phyloP scores from a whole-genome alignment of 2,329 filamentous ascomycete species.

The Neoascochyta sp. region DNA sequence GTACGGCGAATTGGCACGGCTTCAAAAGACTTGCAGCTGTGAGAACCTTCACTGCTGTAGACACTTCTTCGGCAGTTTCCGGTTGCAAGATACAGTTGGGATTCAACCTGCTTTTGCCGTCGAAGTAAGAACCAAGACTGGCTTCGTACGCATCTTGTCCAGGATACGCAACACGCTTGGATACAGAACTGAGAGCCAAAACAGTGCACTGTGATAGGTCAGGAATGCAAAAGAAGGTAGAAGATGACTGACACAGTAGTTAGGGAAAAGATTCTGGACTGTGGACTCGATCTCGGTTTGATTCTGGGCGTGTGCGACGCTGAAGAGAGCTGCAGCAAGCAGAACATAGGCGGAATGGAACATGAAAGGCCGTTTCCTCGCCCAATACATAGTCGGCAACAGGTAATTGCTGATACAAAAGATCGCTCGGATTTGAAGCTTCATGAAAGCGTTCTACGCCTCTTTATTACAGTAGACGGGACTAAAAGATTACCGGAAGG shows the following conservation, averaged over 20 bases:
- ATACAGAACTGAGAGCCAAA: constrained; percentile 4
- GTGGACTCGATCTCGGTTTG: constrained; percentile 4
- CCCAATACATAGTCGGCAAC: constrained; percentile 1
- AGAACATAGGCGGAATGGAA: constrained; percentile 2
- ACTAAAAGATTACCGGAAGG: not conserved
- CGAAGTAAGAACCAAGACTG: constrained; percentile 13
- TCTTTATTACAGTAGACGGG: constrained; percentile 1
- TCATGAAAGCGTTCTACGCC: not conserved
- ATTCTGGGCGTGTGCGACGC: constrained; percentile 5
- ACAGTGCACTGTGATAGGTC: constrained; percentile 8
- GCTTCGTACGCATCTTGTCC: constrained; percentile 8
- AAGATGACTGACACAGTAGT: constrained; percentile 7
- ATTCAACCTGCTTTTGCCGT: constrained; percentile 9
- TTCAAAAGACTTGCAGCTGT: constrained; percentile 1
- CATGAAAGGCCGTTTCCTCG: constrained; percentile 3
- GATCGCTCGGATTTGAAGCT: not conserved
- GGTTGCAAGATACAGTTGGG: constrained; percentile 21
- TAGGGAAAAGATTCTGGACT: constrained; percentile 5
- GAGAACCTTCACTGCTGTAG: constrained; percentile 11
- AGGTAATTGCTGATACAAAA: constrained; percentile 1
- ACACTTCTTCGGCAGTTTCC: constrained; percentile 10
- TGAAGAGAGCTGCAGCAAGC: constrained; percentile 3
- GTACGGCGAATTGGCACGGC: constrained; percentile 11
- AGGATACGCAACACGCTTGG: constrained; percentile 6
- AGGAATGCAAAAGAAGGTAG: constrained; percentile 1